Base-by-base conservation (phyloP, 305 asterid genomes). In the Fraxinus latifolia region DNA sequence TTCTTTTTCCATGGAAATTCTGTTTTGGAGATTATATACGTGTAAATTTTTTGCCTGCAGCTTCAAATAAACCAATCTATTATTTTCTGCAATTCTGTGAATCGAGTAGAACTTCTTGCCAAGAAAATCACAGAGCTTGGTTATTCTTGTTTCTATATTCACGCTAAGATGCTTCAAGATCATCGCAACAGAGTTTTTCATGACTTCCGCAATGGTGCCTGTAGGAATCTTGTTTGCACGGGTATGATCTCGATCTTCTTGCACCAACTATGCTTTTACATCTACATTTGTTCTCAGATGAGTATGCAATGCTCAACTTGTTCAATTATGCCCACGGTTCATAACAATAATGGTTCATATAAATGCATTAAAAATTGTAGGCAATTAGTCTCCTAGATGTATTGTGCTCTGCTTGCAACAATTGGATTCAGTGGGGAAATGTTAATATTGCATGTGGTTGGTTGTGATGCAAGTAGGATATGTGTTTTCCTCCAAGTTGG, bases 161-260 rank as follows among this genome's bases (percentile, higher is more conserved):
- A 95, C 87, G 99, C 99, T 4, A 95, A 95, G 90, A 95, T 95
- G 99, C 99, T 94, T 81, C 99, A 95, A 88, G 99, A 95, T 88
- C 99, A 95, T 86, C 94, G 99, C 73, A 95, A 95, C 86, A 89
- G 99, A 88, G 99, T 95, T 72, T 94, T 95, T 82, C 99, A 95
- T 72, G 98, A 95, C 83, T 95, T 95, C 84, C 98, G 98, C 79
- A 95, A 94, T 82, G 98, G 98, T 76, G 98, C 99, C 88, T 95
- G 99, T 88, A 89, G 99, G 89, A 95, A 93, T 89, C 99, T 95
- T 86, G 99, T 95, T n/a, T 95, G 99, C 91, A 95, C 99, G 53
- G 99, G 99, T 95, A 93, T 81, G 87, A 36, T 79, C 34, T 72
- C 42, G 71, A 2, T 78, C 85, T 62, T 83, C 72, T 71, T 70